Evolutionary conservation across 2,329 filamentous ascomycete species (phyloP), one percentile per base, ranked within the genome.

Genomic region (Sporothrix brunneoviolacea): DNA sequence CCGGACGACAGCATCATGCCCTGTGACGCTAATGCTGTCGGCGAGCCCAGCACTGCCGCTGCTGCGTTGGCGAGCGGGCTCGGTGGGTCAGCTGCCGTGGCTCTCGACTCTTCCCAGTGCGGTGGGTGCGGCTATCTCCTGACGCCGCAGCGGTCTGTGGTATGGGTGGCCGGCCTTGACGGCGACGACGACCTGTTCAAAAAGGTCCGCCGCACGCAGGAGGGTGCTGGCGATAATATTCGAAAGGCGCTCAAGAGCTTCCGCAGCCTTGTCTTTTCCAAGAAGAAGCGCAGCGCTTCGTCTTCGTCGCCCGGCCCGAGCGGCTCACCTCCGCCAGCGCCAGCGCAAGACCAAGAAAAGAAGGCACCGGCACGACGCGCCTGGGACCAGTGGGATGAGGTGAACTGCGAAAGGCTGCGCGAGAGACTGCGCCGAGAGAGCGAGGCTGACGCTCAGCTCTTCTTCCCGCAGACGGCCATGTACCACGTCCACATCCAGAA

Each of bases 311-410:
- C 36, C 21, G 16, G 10, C 5, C 24, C 24, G 24, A 28, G 24
- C 24, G 10, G 24, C 24, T 28, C 24, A 28, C 32, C 37, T 33
- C 33, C 30, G 40, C 15, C 24, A 13, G 12, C 15, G 46, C 32
- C 30, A 48, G 38, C 43, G 24, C 10, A 5, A 28, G 10, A 10
- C 24, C 24, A 28, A 6, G 32, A 33, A 15, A 28, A 38, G 16
- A 44, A 50, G 33, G n/a, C 48, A 3, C 13, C 24, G 12, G n/a
- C 24, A 27, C 21, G 32, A 22, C 41, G 19, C 24, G 37, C 32
- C 18, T 57, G 54, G 54, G 40, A 47, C 35, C 28, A 48, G 41
- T 57, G 55, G 55, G 50, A 57, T 16, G 35, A 52, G 42, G 8
- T 51, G 19, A 55, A 57, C 50, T 51, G 37, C 38, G 13, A 21